These are phyloP conservation scores for Penicillium longicatenatum DNA, from an alignment of 495 filamentous ascomycete genomes.

Conservation along the genomic window DNA sequence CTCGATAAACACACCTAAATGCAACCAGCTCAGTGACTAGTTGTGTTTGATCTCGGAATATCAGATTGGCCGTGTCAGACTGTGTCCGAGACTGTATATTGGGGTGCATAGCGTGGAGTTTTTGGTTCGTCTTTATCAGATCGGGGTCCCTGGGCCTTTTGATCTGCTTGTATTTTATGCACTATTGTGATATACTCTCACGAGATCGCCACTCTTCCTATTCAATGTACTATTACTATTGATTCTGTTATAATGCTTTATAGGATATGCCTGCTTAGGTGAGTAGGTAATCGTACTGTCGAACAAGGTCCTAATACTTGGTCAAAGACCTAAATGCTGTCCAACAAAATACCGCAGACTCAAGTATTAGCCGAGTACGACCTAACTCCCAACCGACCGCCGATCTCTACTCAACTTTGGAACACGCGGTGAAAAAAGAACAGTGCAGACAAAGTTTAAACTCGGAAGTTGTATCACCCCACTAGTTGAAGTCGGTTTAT, in stretches of 20 bases:
- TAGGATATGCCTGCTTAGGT: neutral
- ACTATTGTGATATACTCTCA: constrained; percentile 39
- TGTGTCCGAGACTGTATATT: constrained; percentile 22
- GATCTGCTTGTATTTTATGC: constrained; percentile 30
- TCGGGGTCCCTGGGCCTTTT: constrained; percentile 10
- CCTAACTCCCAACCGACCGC: constrained; percentile 9
- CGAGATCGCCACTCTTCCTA: constrained; percentile 50
- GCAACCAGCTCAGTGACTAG: neutral
- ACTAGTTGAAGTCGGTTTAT: neutral
- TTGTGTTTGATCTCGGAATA: constrained; percentile 2
- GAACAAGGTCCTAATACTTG: too few relatives aligned
- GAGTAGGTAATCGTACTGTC: too few relatives aligned
- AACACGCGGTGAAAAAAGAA: constrained; percentile 1
- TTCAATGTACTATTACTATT: constrained; percentile 28
- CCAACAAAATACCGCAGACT: neutral
- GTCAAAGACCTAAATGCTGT: neutral
- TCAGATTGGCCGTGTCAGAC: neutral
- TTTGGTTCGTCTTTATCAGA: constrained; percentile 34
- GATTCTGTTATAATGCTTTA: neutral
- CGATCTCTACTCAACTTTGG: constrained; percentile 14
- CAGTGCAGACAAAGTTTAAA: constrained; percentile 5
- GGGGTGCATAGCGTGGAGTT: constrained; percentile 51
- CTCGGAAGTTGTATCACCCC: constrained; percentile 3
- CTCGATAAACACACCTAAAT: constrained; percentile 68
- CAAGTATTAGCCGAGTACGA: neutral